Evolutionary conservation across 495 filamentous ascomycete species (phyloP).

Genomic region (Sporormia fimetaria): DNA sequence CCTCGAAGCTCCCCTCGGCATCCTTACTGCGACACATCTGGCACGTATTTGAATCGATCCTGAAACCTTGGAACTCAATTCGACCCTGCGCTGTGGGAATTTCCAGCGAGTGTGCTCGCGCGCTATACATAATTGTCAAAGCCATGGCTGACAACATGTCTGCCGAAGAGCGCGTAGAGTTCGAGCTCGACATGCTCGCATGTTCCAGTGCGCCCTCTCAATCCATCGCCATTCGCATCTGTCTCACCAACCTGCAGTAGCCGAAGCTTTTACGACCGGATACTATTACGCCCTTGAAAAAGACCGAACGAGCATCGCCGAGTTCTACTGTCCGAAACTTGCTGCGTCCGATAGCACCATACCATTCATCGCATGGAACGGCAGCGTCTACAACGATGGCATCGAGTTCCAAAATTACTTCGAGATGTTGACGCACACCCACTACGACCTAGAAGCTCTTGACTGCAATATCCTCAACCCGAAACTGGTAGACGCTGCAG

Average conservation of each 20-base stretch:
- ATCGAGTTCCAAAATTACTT: constrained; percentile 49
- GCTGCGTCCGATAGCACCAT: constrained; percentile 33
- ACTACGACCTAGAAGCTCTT: constrained; percentile 54
- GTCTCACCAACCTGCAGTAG: constrained; percentile 11
- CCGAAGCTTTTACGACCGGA: constrained; percentile 28
- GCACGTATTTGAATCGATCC: no score
- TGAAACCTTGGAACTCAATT: no score
- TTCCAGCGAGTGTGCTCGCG: no score
- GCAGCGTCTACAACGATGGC: constrained; percentile 46
- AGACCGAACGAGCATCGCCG: constrained; percentile 41
- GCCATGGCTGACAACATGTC: constrained; percentile 5
- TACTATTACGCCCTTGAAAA: constrained; percentile 41
- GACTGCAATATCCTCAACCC: constrained; percentile 67
- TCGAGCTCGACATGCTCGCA: constrained; percentile 2
- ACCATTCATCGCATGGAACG: constrained; percentile 54
- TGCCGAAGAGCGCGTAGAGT: neutral
- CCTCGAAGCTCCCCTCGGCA: no score
- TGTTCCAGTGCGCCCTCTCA: neutral
- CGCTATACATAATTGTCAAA: constrained; percentile 2
- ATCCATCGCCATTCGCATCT: neutral
- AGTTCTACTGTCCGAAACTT: constrained; percentile 45
- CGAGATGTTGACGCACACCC: constrained; percentile 42
- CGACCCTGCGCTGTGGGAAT: no score
- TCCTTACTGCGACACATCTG: no score
- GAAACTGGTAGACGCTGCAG: constrained; percentile 35